Percentiles rank a stretch among this genome's conserved stretches.
Conservation (phyloP, 2,329 filamentous ascomycete species). For the Fusarium protoensiforme region DNA sequence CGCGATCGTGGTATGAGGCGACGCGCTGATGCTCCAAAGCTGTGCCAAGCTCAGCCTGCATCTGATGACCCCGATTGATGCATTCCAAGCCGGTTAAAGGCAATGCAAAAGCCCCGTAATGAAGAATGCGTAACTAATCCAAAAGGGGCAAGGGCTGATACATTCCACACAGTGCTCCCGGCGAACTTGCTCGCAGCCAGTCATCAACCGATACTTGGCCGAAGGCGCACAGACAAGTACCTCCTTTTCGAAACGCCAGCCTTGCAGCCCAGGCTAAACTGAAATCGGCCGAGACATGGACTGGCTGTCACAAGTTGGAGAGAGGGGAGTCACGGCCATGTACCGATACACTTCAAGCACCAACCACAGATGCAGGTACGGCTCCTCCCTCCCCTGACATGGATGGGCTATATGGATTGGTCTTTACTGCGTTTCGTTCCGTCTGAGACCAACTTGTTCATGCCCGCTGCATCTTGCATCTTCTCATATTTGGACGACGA, state of each 20-base stretch:
- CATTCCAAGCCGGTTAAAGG: conserved; percentile 9
- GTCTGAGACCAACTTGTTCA: conserved; percentile 30
- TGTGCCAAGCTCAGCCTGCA: conserved; percentile 5
- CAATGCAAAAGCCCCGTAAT: conserved; percentile 16
- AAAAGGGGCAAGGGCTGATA: not conserved
- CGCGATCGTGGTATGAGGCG: conserved; percentile 8
- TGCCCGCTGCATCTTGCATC: conserved; percentile 8
- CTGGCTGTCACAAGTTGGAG: conserved; percentile 28
- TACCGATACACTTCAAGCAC: conserved; percentile 30
- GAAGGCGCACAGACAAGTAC: conserved; percentile 5
- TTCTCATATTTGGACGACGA: not conserved
- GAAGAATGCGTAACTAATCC: conserved; percentile 9
- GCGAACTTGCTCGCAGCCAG: not conserved
- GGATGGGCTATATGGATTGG: conserved; percentile 29
- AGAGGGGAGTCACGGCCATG: conserved; percentile 18
- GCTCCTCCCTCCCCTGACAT: conserved; percentile 42
- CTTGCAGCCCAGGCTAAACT: not conserved
- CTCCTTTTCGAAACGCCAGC: conserved; percentile 2
- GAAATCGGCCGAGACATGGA: conserved; percentile 1
- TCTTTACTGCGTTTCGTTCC: not conserved
- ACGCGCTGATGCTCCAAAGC: not conserved
- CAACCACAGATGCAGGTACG: conserved; percentile 44
- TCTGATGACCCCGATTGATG: conserved; percentile 26
- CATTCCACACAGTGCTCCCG: conserved; percentile 16
- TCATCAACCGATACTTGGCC: conserved; percentile 15